Evolutionary conservation across 2,329 filamentous ascomycete species (phyloP), one percentile per base, ranked within the genome.

Genomic region (Fusarium buharicum): DNA sequence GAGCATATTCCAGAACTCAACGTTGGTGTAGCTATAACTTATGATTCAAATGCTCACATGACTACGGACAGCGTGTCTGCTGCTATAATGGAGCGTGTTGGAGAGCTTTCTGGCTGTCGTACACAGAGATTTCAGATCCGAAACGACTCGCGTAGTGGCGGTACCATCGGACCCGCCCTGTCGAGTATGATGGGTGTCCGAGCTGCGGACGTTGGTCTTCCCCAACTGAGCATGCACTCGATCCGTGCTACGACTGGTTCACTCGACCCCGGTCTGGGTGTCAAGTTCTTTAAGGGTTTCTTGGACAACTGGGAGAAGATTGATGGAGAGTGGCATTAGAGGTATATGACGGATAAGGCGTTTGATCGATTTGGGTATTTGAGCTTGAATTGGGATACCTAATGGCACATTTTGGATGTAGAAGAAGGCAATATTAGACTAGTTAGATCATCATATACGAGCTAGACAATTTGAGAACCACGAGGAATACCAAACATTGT

Each of bases 111-210:
- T 59, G 91, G 82, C 46, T 86, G 86, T 53, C 86, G 84, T 43
- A 82, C 96, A 50, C 95, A 98, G 77, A 81, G 90, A 6, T 98
- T 98, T 83, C 93, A 96, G 82, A 98, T 98, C 74, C 82, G 95
- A 54, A 99, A 98, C 74, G 95, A 98, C 77, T 90, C 85, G 10
- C 83, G 94, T 50, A 92, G 88, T 71, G 95, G 95, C 27, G 95
- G 95, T 14, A 99, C 95, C 0, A 93, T 98, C n/a, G 95, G 95
- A 0, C 95, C 95, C 1, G 93, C 93, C 85, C 82, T 97, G 31
- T 92, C 88, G 66, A 87, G 89, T 24, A 86, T 85, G 24, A 90
- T 95, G 77, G 94, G 94, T 27, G 88, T 96, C 56, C 81, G 91
- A 47, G 86, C 92, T 0, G 90, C 95, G 44, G 94, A 98, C 74